Base-by-base conservation (phyloP, 495 filamentous ascomycete species). In the Tuber umbilicatum region DNA sequence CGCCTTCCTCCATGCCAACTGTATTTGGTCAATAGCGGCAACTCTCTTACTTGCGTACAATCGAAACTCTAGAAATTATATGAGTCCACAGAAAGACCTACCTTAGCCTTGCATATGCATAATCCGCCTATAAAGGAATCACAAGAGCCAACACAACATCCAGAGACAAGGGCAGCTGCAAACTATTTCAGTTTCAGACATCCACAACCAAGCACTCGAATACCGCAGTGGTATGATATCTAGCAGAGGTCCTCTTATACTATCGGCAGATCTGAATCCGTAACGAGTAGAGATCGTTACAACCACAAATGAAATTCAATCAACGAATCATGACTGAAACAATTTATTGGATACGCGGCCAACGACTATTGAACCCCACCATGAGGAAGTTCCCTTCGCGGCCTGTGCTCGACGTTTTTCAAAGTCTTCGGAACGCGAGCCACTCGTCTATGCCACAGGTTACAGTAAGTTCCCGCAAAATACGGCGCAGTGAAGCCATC, bases 121-220 rank as follows among this genome's bases (percentile, higher is more conserved):
- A 60, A 27, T 60, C 50, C 50, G n/a, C n/a, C n/a, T n/a, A n/a
- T 31, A 60, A 31, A n/a, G 50, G 50, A 60, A 60, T 60, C 10
- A 10, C n/a, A 10, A 60, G 50, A 27, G n/a, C 50, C 50, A 31
- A 60, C 50, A 60, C 50, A 60, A 60, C 50, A 60, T n/a, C 21
- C 7, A n/a, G 47, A 50, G 47, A 50, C 21, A n/a, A n/a, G 47
- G 21, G 23, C 47, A 5, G 23, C 47, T 50, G 47, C 47, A 50
- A 50, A n/a, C 47, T 50, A 50, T n/a, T n/a, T 50, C 1, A n/a
- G 23, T 23, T 50, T 50, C 47, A 50, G 47, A 50, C 47, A 50
- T 60, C n/a, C 50, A 60, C n/a, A 60, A 27, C 50, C n/a, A 60
- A 60, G 50, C n/a, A 60, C 50, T 60, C 50, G 50, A 55, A 16